Percentiles rank a stretch among this genome's conserved stretches.
These are phyloP conservation scores for Globisporangium radiosum DNA, from an alignment of 352 stramenopile genomes.

Conservation along the genomic window DNA sequence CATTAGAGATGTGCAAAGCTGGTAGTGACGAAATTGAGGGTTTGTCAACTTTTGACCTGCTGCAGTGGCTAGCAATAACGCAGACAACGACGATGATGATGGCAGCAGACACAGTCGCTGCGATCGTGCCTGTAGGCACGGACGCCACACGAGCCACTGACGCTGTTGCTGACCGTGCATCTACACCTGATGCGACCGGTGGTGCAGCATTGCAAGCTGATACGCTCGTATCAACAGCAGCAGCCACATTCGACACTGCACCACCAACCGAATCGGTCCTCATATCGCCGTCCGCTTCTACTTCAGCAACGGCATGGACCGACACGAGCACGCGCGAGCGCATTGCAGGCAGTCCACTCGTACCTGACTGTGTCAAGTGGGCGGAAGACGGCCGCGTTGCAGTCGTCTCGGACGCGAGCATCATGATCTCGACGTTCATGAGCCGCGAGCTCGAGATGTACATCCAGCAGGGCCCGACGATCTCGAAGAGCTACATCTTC, in stretches of 20 bases:
- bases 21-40: no score
- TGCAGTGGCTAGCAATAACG: no score
- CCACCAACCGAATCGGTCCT: not conserved
- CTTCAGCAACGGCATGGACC: conserved; percentile 13
- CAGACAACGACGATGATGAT: no score
- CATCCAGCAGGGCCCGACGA: conserved; percentile 58
- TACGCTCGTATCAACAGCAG: no score
- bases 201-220: no score
- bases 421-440: conserved; percentile 76
- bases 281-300: not conserved
- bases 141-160: no score
- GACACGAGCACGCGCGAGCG: conserved; percentile 51
- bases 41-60: no score
- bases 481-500: conserved; percentile 84
- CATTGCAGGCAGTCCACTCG: conserved; percentile 63
- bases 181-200: no score
- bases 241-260: not conserved
- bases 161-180: no score
- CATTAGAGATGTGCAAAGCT: no score
- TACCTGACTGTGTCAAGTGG: conserved; percentile 60
- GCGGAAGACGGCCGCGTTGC: conserved; percentile 67
- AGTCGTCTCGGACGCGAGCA: conserved; percentile 61
- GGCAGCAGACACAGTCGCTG: not conserved
- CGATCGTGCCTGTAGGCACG: no score
- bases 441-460: conserved; percentile 80